Evolutionary conservation across 768 basidiomycete species (phyloP), one percentile per base, ranked within the genome.

Genomic region (Termitomyces sp.): DNA sequence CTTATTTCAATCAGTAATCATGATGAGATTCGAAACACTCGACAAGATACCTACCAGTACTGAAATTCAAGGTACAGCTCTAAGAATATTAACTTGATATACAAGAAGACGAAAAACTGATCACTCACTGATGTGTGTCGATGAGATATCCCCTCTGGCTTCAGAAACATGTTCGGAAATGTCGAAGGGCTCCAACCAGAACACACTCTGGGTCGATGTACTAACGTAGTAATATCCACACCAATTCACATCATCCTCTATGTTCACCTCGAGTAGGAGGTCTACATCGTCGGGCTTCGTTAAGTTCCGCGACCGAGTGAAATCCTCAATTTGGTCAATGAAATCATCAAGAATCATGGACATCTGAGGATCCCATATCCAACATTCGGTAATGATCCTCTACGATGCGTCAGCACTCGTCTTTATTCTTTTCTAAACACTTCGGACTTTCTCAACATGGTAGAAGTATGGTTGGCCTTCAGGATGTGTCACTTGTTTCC

Each of bases 381-480:
- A 58, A 6, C 46, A 54, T 29, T 58, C 57, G 5, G 57, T 58
- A 20, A 58, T 22, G 18, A 58, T 54, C 39, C 46, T 54, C 57
- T 58, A 31, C 2, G 22, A n/a, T 22, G 9, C 3, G 6, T 58
- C 12, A 58, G 26, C 18, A 46, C 9, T 29, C 1, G 4, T 26
- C 22, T 4, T 24, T 28, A 5, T 20, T 28, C 9, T 4, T 10
- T 20, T 28, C 9, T 4, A 8, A 3, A 15, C 29, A 36, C 10
- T 24, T 28, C 41, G 20, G 4, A 49, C 57, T 53, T 54, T 54
- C n/a, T 13, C 26, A 31, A 36, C 22, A 22, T 54, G 37, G 41
- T 58, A 54, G 39, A 58, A 58, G 34, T 58, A 58, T 8, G 57
- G 57, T 31, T 47, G 51, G 13, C 57, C 57, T 44, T 54, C 52